Evolutionary conservation across 371 early-diverging fungal genomes (phyloP).

Genomic region (Homolaphlyctis polyrhiza): DNA sequence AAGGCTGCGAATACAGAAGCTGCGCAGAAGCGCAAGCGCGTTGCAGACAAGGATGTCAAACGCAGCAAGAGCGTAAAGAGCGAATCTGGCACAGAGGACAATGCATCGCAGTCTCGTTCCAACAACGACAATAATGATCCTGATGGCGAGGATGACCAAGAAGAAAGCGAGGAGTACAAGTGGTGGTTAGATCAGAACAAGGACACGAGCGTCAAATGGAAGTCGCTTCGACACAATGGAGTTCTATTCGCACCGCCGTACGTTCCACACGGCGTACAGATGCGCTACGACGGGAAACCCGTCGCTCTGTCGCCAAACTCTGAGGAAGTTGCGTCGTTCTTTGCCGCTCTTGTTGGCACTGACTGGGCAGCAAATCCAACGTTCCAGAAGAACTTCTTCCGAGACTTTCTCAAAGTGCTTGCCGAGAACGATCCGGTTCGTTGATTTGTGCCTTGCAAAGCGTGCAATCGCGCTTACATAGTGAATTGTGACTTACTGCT

Average conservation of each 20-base stretch:
- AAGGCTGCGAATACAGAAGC: background rate
- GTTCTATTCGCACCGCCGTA: constrained; percentile 91
- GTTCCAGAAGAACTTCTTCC: constrained; percentile 90
- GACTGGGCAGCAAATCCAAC: constrained; percentile 78
- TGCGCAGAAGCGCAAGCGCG: background rate
- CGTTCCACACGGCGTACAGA: constrained; percentile 82
- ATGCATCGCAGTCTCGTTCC: background rate
- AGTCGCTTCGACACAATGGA: constrained; percentile 80
- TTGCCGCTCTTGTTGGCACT: constrained; percentile 79
- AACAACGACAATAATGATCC: background rate
- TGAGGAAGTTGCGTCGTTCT: constrained; percentile 95
- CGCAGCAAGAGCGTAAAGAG: background rate
- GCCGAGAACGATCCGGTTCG: constrained; percentile 20
- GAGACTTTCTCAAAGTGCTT: constrained; percentile 70
- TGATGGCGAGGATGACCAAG: constrained; percentile 8
- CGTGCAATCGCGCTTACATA: no score
- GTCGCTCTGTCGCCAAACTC: constrained; percentile 73
- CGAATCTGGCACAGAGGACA: background rate
- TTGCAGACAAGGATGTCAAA: background rate
- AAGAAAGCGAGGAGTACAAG: constrained; percentile 16
- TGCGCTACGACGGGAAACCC: constrained; percentile 71
- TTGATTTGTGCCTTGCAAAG: no score
- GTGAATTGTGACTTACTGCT: no score
- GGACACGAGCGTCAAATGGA: constrained; percentile 61
- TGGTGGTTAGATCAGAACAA: constrained; percentile 18